A percentile compares a stretch with the other conserved stretches of the same genome.
phyloP scores from a whole-genome alignment of 2,329 filamentous ascomycete genomes.

The Clarireedia homoeocarpa region DNA sequence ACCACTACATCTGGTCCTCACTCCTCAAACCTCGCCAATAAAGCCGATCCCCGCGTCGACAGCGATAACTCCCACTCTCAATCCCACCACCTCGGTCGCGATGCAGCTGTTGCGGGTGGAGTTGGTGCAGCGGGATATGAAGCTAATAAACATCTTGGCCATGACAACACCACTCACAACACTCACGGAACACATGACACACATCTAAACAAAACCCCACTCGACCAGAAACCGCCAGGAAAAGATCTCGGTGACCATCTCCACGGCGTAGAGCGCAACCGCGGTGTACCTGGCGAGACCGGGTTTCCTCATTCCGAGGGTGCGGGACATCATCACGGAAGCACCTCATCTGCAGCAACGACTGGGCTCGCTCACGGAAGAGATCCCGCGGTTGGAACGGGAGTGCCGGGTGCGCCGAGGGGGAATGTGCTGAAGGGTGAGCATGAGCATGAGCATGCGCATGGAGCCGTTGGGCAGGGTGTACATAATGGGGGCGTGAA shows the following conservation, averaged over 20 bases:
- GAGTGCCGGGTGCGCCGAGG: slow-evolving; percentile 3
- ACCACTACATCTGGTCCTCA: slow-evolving; percentile 29
- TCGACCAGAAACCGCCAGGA: slow-evolving; percentile 1
- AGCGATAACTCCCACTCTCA: slow-evolving; percentile 2
- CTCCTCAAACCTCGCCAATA: slow-evolving; percentile 33
- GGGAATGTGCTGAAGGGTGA: neutral
- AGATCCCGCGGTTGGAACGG: neutral
- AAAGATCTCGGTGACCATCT: slow-evolving; percentile 12
- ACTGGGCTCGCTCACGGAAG: neutral
- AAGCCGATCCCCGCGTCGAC: slow-evolving; percentile 33
- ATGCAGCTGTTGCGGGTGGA: slow-evolving; percentile 11
- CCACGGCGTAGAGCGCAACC: slow-evolving; percentile 16
- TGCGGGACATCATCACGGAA: neutral
- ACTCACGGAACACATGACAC: neutral
- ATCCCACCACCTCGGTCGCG: slow-evolving; percentile 14
- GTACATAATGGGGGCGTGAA: too few species aligned
- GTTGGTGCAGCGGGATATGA: slow-evolving; percentile 4
- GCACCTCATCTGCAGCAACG: neutral
- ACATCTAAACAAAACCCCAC: neutral
- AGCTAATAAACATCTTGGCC: slow-evolving; percentile 1
- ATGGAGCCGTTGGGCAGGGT: neutral
- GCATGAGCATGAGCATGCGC: neutral
- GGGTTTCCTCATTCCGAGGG: slow-evolving; percentile 3
- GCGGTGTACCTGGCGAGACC: slow-evolving; percentile 8
- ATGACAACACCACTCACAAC: neutral